These are phyloP conservation scores for Triticum aestivum DNA, from an alignment of 176 grass and related monocot species.

Conservation along the genomic window IWGSC_CS_RefSeq_v2.1 NC_057797.1:783332866-783333365, in stretches of 20 bases:
- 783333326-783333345: neutral
- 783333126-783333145: neutral
- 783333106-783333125: slow-evolving; percentile 14
- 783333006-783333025: neutral
- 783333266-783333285: neutral
- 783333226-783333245: slow-evolving; percentile 25
- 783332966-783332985: too few relatives aligned
- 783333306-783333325: too few relatives aligned
- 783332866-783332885: too few relatives aligned
- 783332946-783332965: too few relatives aligned
- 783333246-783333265: slow-evolving; percentile 37
- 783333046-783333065: slow-evolving; percentile 4
- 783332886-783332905: too few relatives aligned
- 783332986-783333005: too few relatives aligned
- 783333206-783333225: slow-evolving; percentile 31
- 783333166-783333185: neutral
- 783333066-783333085: neutral
- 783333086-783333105: slow-evolving; percentile 12
- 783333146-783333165: neutral
- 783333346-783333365: neutral
- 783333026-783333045: neutral
- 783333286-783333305: too few relatives aligned
- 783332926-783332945: too few relatives aligned
- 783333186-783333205: neutral
- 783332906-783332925: too few relatives aligned